Evolutionary conservation across 2,329 filamentous ascomycete genomes (phyloP), one percentile per base, ranked within the genome.

Genomic region (Colletotrichum sidae): DNA sequence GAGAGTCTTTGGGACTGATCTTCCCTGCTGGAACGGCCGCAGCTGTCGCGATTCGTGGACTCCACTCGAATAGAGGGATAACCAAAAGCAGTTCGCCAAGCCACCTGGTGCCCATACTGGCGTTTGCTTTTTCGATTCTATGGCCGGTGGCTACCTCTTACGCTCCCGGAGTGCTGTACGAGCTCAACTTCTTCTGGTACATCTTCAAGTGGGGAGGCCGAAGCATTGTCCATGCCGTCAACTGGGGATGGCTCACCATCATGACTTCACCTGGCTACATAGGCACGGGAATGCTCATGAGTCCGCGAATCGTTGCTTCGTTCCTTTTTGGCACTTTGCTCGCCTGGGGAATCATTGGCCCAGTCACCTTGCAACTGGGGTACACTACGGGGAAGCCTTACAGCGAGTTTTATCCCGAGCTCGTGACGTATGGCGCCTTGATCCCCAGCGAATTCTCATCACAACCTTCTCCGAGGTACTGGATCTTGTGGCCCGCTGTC

Each of bases 401-500:
- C 35, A 9, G 7, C 7, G 6, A 25, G 6, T 13, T 33, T 8
- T 54, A 54, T 25, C 51, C 51, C 5, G 51, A 54, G 8, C 39
- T 41, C 8, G 10, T 42, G 35, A 54, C 51, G 6, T 54, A 54
- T 38, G 33, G 42, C 51, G 51, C 51, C 51, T 54, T 54, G 15
- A 54, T 54, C 13, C 51, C 15, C 12, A 34, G 12, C 11, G 25
- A 38, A 33, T 45, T 46, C 3, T 33, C 13, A 13, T 37, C 47
- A 2, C 37, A 13, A 9, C 57, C 57, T 7, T 53, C 39, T 4
- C 50, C 57, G 8, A 25, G 57, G 6, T 60, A 60, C 34, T 60
- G 47, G 57, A 33, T 54, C 6, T 49, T 59, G 7, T 60, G 57
- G 57, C 57, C 57, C n/a, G 49, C 12, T 6, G 50, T 53, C 9